Evolutionary conservation across 441 rosid species (phyloP), one percentile per base, ranked within the genome.

Genomic region (Manihot esculenta): DNA sequence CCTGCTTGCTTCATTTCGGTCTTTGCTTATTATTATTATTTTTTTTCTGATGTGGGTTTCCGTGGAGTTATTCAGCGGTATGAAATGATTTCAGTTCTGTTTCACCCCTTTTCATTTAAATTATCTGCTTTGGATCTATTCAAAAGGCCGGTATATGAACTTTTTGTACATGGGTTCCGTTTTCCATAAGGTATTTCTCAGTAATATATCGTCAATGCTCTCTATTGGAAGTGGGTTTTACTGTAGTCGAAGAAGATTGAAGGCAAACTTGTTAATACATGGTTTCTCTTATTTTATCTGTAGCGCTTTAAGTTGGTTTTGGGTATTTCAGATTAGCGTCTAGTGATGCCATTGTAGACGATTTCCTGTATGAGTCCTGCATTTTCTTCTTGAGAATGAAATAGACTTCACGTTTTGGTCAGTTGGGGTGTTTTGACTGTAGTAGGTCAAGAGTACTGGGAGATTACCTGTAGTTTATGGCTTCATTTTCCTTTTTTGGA

Each of bases 101-200:
- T 61, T 27, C 54, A 1, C 41, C 1, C 21, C 48, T 20, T 14
- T 20, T 49, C 63, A 53, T 2, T 56, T 57, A 21, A 5, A 3
- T 17, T 51, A 24, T 53, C 18, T 17, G 8, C 14, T 10, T 53
- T 53, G 67, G 74, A 71, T 62, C 68, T 71, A n/a, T 41, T 71
- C 18, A 41, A 44, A 60, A 35, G 20, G 41, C 17, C 47, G 15
- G 18, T 58, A 10, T 41, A 50, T 50, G 38, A 26, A 21, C 12
- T 23, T 23, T 12, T 21, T 21, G 33, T 15, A 1, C 44, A 53
- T 12, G 10, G 20, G 21, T 48, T 50, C 15, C 45, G 14, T 30
- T 47, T 60, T 11, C 33, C 50, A 2, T 24, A 21, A 27, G 26
- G 44, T 59, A 7, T n/a, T 44, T 13, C 26, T 35, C 26, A 17